phyloP scores from a whole-genome alignment of 495 filamentous ascomycete genomes.

The Talaromyces borbonicus region DNA sequence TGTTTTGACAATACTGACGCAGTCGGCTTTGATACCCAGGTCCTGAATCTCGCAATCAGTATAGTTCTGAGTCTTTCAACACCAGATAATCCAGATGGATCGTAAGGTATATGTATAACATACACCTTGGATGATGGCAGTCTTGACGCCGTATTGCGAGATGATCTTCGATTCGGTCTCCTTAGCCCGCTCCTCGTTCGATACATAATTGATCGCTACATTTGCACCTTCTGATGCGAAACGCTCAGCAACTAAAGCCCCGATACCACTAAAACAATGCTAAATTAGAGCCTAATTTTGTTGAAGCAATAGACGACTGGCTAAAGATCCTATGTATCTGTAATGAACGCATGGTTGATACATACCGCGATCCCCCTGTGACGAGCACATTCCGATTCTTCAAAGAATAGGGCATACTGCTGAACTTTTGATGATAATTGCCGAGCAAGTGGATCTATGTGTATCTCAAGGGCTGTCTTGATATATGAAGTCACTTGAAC shows the following conservation, averaged over 20 bases:
- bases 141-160: slow-evolving; percentile 44
- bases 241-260: slow-evolving; percentile 50
- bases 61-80: no score
- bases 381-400: slow-evolving; percentile 55
- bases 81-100: no score
- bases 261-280: slow-evolving; percentile 44
- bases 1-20: slow-evolving; percentile 41
- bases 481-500: no score
- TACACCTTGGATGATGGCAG: slow-evolving; percentile 49
- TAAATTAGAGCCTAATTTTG: background rate
- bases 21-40: slow-evolving; percentile 45
- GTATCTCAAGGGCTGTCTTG: no score
- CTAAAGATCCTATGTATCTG: no score
- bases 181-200: slow-evolving; percentile 42
- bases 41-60: slow-evolving; percentile 32
- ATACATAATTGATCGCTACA: slow-evolving; percentile 61
- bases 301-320: no score
- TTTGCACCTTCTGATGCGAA: slow-evolving; percentile 60
- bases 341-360: background rate
- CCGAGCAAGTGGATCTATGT: no score
- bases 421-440: background rate
- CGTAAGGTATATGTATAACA: slow-evolving; percentile 16
- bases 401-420: slow-evolving; percentile 51
- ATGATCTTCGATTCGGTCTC: slow-evolving; percentile 42
- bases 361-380: slow-evolving; percentile 58